Evolutionary conservation across 179 eudicot genomes (phyloP), one percentile per base, ranked within the genome.

Genomic region (Vitellaria paradoxa): DNA sequence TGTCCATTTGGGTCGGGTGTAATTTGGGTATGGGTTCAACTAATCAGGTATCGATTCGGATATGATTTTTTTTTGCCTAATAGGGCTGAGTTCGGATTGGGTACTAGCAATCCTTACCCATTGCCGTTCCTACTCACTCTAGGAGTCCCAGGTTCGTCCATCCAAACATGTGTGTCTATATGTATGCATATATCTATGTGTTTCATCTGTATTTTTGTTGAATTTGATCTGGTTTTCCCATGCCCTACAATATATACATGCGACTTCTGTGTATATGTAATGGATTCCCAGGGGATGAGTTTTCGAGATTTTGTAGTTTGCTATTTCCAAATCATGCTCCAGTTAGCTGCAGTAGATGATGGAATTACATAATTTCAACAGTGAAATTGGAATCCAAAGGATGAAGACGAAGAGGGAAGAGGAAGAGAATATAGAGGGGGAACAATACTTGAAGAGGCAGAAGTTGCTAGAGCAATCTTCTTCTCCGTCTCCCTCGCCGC

Each of bases 391-490:
- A n/a, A n/a, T 60, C 20, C 66, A 37, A 68, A 69, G 50, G 61
- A 81, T 80, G 87, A 85, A 80, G 69, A 84, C 56, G 17, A 86
- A 82, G 81, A 83, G 89, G 72, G 86, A 82, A 59, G 88, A 87
- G 37, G 85, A 82, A 18, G 85, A 82, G 14, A 30, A 59, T 14
- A 30, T 42, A 20, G 80, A 70, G 64, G 78, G 68, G 24, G 85
- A 78, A 76, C 89, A 83, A 21, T 70, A 71, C 42, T 26, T 79
- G 26, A 91, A 89, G 85, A 80, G 88, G 81, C 91, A 82, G 84
- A 91, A 86, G 84, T 40, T 83, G 50, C 75, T 63, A 0, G 80
- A 77, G 20, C 72, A 62, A 42, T 62, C 84, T 24, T 61, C 83
- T n/a, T 77, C 78, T n/a, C 78, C 72, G 8, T 71, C 82, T 20